Evolutionary conservation across 768 basidiomycete genomes (phyloP).

Genomic region (Hirschioporus abietinus): DNA sequence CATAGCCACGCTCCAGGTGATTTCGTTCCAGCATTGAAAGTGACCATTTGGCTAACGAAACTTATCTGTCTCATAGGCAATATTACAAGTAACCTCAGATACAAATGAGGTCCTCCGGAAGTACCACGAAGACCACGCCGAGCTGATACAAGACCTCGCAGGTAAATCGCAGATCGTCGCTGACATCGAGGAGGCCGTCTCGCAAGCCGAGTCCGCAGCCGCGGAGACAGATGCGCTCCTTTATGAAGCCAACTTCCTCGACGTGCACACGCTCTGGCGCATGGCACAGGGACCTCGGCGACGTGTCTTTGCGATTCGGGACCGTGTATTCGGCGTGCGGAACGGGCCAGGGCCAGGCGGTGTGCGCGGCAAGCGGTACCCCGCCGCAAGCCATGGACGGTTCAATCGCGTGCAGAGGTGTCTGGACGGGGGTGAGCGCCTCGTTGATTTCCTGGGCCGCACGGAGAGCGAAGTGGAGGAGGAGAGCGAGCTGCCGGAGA

Average conservation of each 20-base stretch:
- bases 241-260: constrained; percentile 70
- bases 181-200: constrained; percentile 44
- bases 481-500: constrained; percentile 38
- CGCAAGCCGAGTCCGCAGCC: constrained; percentile 45
- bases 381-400: constrained; percentile 32
- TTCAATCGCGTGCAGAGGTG: constrained; percentile 69
- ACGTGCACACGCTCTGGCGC: constrained; percentile 61
- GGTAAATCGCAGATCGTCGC: constrained; percentile 41
- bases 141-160: constrained; percentile 42
- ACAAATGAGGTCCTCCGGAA: constrained; percentile 54
- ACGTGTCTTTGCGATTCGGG: constrained; percentile 60
- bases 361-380: neutral
- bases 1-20: constrained; percentile 50
- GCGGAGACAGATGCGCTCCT: constrained; percentile 62
- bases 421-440: constrained; percentile 52
- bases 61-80: neutral
- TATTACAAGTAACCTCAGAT: constrained; percentile 20
- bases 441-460: constrained; percentile 64
- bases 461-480: constrained; percentile 78
- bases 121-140: constrained; percentile 51
- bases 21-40: constrained; percentile 7
- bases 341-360: constrained; percentile 31
- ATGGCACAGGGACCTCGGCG: constrained; percentile 53
- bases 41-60: neutral
- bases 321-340: constrained; percentile 63